Conservation (phyloP, 116 monocot genomes). For the Posidonia oceanica region DNA sequence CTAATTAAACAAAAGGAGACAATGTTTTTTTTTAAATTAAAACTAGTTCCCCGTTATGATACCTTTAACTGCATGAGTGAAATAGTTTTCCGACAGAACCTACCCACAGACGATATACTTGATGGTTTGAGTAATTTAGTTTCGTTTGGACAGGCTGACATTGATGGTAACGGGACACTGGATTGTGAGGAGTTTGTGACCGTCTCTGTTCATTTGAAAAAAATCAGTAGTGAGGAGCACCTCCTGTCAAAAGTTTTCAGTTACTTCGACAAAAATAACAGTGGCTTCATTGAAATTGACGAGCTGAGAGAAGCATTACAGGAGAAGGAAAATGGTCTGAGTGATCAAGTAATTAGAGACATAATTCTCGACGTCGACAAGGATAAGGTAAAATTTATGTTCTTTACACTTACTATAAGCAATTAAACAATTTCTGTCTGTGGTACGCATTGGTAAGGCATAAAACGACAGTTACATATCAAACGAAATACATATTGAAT, state of each 20-base stretch:
- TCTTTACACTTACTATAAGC: background rate
- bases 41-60: no score
- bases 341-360: slow-evolving; percentile 34
- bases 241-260: slow-evolving; percentile 42
- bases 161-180: slow-evolving; percentile 52
- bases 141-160: slow-evolving; percentile 37
- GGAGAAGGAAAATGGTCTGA: slow-evolving; percentile 11
- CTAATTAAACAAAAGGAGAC: no score
- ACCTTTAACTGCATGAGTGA: no score
- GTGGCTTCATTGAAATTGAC: slow-evolving; percentile 67
- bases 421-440: no score
- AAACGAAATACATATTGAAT: no score
- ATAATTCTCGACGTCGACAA: slow-evolving; percentile 63
- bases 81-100: background rate
- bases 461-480: no score
- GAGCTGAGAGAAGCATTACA: slow-evolving; percentile 51
- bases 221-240: slow-evolving; percentile 46
- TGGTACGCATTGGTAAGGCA: no score
- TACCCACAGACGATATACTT: background rate
- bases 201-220: slow-evolving; percentile 59
- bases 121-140: background rate
- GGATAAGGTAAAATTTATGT: slow-evolving; percentile 41
- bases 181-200: slow-evolving; percentile 65
- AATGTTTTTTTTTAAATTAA: no score
- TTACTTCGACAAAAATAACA: slow-evolving; percentile 62